A percentile compares a stretch with the other conserved stretches of the same genome.
phyloP scores from a whole-genome alignment of 2,329 filamentous ascomycete genomes.

The Eutypa lata region DNA sequence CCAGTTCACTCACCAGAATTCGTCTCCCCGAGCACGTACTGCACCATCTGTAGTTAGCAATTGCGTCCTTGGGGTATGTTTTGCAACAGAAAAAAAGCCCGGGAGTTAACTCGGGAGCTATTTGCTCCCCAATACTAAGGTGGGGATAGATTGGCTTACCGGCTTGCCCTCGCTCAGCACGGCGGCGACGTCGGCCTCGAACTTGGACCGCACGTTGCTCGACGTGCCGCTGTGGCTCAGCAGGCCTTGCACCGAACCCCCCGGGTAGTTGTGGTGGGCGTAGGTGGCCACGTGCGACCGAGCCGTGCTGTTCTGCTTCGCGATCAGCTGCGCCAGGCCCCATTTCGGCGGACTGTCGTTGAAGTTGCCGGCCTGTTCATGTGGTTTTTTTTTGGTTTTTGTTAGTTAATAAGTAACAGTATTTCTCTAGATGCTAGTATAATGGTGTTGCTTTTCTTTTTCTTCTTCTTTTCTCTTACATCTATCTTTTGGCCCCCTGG shows the following conservation, averaged over 20 bases:
- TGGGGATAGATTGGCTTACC: too few species aligned
- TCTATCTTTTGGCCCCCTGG: too few species aligned
- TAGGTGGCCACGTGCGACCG: conserved; percentile 39
- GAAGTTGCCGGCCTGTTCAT: conserved; percentile 38
- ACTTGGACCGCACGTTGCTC: conserved; percentile 34
- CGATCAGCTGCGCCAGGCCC: conserved; percentile 37
- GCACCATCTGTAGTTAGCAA: too few species aligned
- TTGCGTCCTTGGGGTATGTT: too few species aligned
- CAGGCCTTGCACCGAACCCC: conserved; percentile 36
- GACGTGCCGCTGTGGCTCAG: conserved; percentile 43
- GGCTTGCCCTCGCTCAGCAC: conserved; percentile 36
- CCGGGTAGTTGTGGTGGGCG: conserved; percentile 48
- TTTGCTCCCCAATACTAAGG: too few species aligned
- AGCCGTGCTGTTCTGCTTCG: conserved; percentile 32
- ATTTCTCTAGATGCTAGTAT: not conserved
- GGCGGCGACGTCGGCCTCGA: conserved; percentile 37
- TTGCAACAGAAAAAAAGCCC: too few species aligned
- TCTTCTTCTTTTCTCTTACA: conserved; percentile 18
- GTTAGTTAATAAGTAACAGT: not conserved
- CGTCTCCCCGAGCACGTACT: conserved; percentile 47
- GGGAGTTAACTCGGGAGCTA: too few species aligned
- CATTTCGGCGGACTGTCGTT: conserved; percentile 33
- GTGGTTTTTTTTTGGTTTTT: not conserved
- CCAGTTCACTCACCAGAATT: conserved; percentile 39
- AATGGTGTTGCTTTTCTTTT: conserved; percentile 26